Conservation (phyloP, 257 asterid species). For the Jacaranda copaia region DNA sequence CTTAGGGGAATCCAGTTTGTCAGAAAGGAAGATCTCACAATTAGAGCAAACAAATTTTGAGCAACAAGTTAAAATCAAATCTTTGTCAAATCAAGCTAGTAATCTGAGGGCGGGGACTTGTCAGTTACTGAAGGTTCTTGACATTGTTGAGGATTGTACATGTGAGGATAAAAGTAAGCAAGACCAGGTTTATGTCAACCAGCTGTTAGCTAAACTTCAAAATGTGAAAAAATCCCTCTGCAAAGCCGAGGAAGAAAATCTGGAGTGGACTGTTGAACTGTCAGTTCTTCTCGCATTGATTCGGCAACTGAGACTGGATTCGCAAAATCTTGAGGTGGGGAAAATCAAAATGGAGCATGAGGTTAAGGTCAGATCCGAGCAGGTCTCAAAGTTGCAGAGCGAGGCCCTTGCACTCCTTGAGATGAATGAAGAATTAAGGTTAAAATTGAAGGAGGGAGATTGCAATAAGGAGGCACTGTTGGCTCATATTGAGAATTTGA, state of each 20-base stretch:
- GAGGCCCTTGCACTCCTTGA: constrained; percentile 53
- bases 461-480: constrained; percentile 53
- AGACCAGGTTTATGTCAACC: constrained; percentile 52
- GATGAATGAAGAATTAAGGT: constrained; percentile 57
- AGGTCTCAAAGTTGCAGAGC: constrained; percentile 51
- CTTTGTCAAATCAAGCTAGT: constrained; percentile 60
- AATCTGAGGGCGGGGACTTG: constrained; percentile 58
- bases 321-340: constrained; percentile 55
- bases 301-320: constrained; percentile 57
- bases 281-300: constrained; percentile 69
- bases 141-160: constrained; percentile 48
- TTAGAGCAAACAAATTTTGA: constrained; percentile 56
- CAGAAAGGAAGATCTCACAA: constrained; percentile 52
- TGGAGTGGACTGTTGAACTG: constrained; percentile 53
- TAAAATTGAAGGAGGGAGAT: constrained; percentile 58
- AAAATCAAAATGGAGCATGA: constrained; percentile 54
- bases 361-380: constrained; percentile 48
- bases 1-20: constrained; percentile 51
- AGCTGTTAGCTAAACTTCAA: constrained; percentile 54
- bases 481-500: constrained; percentile 53
- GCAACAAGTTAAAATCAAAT: constrained; percentile 59
- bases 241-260: constrained; percentile 68
- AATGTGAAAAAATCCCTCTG: constrained; percentile 48
- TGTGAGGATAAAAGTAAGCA: constrained; percentile 47
- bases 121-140: constrained; percentile 62